Evolutionary conservation across 768 basidiomycete genomes (phyloP), one percentile per base, ranked within the genome.

Genomic region (Lepiota venenata): DNA sequence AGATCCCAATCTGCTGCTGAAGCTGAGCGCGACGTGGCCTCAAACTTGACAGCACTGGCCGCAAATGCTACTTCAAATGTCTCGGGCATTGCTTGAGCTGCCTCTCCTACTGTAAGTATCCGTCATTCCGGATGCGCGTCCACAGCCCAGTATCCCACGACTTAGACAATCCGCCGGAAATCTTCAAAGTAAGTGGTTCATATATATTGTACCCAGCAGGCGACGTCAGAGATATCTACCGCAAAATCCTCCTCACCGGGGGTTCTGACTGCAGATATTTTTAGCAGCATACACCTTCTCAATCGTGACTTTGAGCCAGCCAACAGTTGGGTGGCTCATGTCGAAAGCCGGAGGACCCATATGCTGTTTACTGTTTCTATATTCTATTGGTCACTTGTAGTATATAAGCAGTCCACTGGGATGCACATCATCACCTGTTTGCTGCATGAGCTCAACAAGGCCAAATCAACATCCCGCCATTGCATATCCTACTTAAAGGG

Each of bases 321-420:
- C 9, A 75, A 74, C 35, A 86, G 87, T 56, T 95, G 92, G 93
- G n/a, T n/a, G n/a, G n/a, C n/a, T n/a, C n/a, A n/a, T n/a, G n/a
- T n/a, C n/a, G n/a, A n/a, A n/a, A n/a, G 93, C 37, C 74, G 91
- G 32, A 90, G 93, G 15, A 92, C 89, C 7, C 92, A 94, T 63
- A 86, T 97, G 84, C n/a, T n/a, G n/a, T n/a, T n/a, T n/a, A n/a
- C n/a, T n/a, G n/a, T n/a, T n/a, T n/a, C n/a, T n/a, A n/a, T n/a
- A n/a, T n/a, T n/a, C n/a, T n/a, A n/a, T n/a, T n/a, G n/a, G n/a
- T n/a, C n/a, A n/a, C n/a, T n/a, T n/a, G n/a, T n/a, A n/a, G n/a
- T n/a, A n/a, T n/a, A n/a, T n/a, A n/a, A n/a, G n/a, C n/a, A n/a
- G n/a, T n/a, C n/a, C n/a, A n/a, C n/a, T n/a, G n/a, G n/a, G n/a